Base-by-base conservation (phyloP, 176 grass and related monocot genomes). In the Panicum miliaceum region DNA sequence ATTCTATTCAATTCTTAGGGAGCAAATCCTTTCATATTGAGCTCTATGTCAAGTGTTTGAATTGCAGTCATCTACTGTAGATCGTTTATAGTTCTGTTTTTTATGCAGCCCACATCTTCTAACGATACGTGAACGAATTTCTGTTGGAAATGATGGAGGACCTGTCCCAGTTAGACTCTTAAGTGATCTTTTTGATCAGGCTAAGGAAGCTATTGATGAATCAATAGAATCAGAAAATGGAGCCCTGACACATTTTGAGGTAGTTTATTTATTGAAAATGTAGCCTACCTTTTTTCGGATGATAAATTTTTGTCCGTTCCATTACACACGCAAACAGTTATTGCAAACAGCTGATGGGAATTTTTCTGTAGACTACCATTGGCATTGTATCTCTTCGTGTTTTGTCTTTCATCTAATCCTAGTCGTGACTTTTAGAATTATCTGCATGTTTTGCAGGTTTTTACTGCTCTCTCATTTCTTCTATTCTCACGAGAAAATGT, bases 201-300 rank as follows among this genome's bases (percentile, higher is more conserved):
- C 83, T 36, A 98, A 93, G 85, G 87, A 82, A 73, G 71, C 80
- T 57, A 81, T 98, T 78, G 89, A 93, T 90, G 75, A 93, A 85
- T 90, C 89, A 32, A 54, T 95, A 81, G 82, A 89, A 25, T 90
- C 63, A n/a, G 93, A 98, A 94, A 90, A 93, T 86, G 89, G 91
- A 66, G 64, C 93, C 37, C 77, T 98, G 35, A 93, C 87, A 57
- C 93, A 98, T 82, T 98, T 95, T 81, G 96, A 95, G 91, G 96
- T 95, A 92, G 27, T 70, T 84, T 46, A 4, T 63, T 47, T 38
- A 65, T 27, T 68, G 51, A 12, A 68, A 46, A 50, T 26, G 16
- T 65, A 61, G 0, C 29, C 27, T 81, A 5, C 15, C 27, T 71
- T 68, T 75, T 15, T 20, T 54, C 12, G 8, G 18, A 53, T 12